These are phyloP conservation scores for Anastatica hierochuntica DNA, from an alignment of 345 rosid genomes.

Conservation along the genomic window DNA sequence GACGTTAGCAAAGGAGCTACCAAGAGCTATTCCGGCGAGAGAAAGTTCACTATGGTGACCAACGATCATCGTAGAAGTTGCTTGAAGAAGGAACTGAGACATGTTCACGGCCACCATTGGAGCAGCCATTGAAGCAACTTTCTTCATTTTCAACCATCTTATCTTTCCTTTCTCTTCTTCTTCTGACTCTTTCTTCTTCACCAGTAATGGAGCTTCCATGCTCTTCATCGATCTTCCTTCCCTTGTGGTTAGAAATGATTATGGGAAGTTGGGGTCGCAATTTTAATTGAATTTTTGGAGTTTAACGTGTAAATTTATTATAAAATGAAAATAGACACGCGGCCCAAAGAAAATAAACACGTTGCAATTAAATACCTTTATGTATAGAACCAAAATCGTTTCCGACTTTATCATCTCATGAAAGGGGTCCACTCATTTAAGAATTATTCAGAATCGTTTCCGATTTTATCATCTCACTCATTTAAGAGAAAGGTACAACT, in stretches of 20 bases:
- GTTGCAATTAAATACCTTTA: background rate
- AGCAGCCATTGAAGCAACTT: slow-evolving; percentile 27
- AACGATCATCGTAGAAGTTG: slow-evolving; percentile 22
- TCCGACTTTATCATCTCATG: slow-evolving; percentile 2
- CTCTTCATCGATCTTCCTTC: slow-evolving; percentile 2
- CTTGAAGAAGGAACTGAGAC: slow-evolving; percentile 24
- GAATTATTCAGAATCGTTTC: background rate
- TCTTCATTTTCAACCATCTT: slow-evolving; percentile 26
- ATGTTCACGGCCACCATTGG: slow-evolving; percentile 28
- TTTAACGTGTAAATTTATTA: background rate
- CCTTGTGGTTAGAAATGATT: background rate
- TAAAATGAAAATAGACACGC: background rate
- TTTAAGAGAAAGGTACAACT: background rate
- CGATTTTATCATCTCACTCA: background rate
- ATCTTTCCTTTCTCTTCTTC: slow-evolving; percentile 4
- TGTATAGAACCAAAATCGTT: slow-evolving; percentile 8
- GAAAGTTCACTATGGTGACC: slow-evolving; percentile 24
- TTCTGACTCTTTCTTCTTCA: background rate
- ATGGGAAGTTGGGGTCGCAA: background rate
- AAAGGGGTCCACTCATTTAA: too few species aligned
- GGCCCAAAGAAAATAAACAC: background rate
- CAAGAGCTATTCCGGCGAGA: slow-evolving; percentile 25
- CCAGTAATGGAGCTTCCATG: slow-evolving; percentile 14
- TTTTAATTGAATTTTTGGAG: too few species aligned
- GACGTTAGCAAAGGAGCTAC: slow-evolving; percentile 26